Evolutionary conservation across 257 asterid genomes (phyloP).

Genomic region (Datura wrightii): DNA sequence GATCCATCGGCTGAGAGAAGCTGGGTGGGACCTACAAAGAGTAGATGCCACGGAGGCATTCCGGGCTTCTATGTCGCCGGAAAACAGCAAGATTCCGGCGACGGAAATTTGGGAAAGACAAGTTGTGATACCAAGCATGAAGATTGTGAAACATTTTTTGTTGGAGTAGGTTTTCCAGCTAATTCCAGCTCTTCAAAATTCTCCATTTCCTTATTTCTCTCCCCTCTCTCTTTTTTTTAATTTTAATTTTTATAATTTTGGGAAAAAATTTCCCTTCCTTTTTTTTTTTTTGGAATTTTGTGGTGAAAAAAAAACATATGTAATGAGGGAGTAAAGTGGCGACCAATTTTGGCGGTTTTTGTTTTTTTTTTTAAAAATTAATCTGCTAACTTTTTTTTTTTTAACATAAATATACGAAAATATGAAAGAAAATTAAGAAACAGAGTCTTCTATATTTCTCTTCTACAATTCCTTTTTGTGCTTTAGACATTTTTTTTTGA

Average conservation of each 20-base stretch:
- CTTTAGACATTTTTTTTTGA: neutral
- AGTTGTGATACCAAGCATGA: slow-evolving; percentile 67
- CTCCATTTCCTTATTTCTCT: neutral
- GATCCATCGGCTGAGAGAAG: slow-evolving; percentile 61
- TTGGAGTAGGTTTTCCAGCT: slow-evolving; percentile 85
- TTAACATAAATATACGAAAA: neutral
- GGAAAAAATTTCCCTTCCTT: neutral
- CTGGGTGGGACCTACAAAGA: slow-evolving; percentile 67
- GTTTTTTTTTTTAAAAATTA: slow-evolving; percentile 28
- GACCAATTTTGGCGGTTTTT: slow-evolving; percentile 46
- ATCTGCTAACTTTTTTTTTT: slow-evolving; percentile 14
- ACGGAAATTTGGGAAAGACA: slow-evolving; percentile 64
- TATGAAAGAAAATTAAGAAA: neutral
- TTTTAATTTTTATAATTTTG: neutral
- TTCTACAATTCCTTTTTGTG: neutral
- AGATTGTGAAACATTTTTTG: slow-evolving; percentile 73
- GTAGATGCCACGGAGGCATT: slow-evolving; percentile 66
- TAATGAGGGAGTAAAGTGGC: neutral
- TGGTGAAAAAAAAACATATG: neutral
- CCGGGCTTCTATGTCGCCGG: slow-evolving; percentile 46
- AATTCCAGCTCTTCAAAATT: slow-evolving; percentile 46
- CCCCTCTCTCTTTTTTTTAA: slow-evolving; percentile 36
- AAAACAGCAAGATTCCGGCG: slow-evolving; percentile 13
- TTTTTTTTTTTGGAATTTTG: neutral
- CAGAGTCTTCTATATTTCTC: neutral